Evolutionary conservation across 192 early-diverging fungal species (phyloP).

Genomic region (Podila minutissima): DNA sequence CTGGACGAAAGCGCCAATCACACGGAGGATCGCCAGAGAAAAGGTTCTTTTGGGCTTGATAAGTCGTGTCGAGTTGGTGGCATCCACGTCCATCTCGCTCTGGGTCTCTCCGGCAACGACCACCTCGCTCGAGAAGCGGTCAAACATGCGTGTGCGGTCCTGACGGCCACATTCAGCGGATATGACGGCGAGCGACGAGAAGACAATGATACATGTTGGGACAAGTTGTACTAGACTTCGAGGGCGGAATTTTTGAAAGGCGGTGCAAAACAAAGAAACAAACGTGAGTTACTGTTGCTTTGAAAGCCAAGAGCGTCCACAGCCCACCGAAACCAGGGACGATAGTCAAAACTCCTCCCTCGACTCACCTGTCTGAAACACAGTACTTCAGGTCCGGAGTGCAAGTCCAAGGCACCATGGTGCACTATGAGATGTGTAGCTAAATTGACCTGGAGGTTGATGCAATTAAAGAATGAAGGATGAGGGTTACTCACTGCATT

Average conservation of each 20-base stretch:
- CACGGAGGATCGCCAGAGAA: conserved; percentile 30
- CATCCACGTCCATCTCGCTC: conserved; percentile 24
- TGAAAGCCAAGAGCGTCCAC: no score
- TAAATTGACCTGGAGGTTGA: no score
- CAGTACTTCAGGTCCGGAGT: neutral
- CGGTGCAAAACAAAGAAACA: neutral
- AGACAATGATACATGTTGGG: conserved; percentile 49
- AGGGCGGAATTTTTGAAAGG: neutral
- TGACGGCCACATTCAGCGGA: conserved; percentile 45
- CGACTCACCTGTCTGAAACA: conserved; percentile 2
- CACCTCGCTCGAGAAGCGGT: conserved; percentile 45
- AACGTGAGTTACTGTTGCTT: no score
- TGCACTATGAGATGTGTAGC: neutral
- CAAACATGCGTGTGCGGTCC: conserved; percentile 38
- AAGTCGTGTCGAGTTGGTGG: conserved; percentile 11
- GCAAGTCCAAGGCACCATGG: conserved; percentile 4
- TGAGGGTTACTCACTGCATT: no score
- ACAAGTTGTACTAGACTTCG: conserved; percentile 37
- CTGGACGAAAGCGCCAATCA: conserved; percentile 33
- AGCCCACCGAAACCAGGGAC: no score
- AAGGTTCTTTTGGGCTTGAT: conserved; percentile 46
- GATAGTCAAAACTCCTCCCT: neutral
- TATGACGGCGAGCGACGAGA: conserved; percentile 46
- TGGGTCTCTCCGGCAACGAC: conserved; percentile 45
- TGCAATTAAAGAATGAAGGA: no score